phyloP scores from a whole-genome alignment of 2,329 filamentous ascomycete genomes.

The Aspergillus ochraceus region DNA sequence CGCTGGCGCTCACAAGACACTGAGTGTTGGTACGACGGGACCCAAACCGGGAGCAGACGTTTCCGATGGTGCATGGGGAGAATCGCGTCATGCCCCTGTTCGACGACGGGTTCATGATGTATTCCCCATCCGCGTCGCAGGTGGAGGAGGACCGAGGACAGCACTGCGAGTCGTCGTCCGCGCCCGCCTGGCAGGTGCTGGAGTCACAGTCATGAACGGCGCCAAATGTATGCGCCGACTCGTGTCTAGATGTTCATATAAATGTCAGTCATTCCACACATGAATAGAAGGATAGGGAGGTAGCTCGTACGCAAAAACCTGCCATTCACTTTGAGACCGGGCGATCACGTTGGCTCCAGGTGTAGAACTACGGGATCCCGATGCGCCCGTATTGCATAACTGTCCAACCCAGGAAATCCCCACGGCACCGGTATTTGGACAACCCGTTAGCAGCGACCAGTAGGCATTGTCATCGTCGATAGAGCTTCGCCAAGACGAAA shows the following conservation, averaged over 20 bases:
- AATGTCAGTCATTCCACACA: background rate
- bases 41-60: conserved; percentile 78
- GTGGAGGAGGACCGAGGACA: conserved; percentile 67
- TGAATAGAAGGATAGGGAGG: background rate
- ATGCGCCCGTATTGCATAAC: conserved; percentile 56
- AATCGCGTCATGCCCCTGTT: conserved; percentile 69
- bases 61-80: conserved; percentile 81
- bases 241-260: conserved; percentile 55
- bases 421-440: conserved; percentile 72
- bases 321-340: conserved; percentile 80
- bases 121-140: conserved; percentile 71
- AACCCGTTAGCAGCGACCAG: conserved; percentile 83
- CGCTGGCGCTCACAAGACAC: conserved; percentile 54
- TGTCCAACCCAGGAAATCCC: conserved; percentile 81
- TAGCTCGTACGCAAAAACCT: conserved; percentile 68
- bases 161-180: conserved; percentile 60
- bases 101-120: conserved; percentile 58
- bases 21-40: conserved; percentile 67
- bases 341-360: conserved; percentile 74
- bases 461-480: conserved; percentile 79
- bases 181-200: conserved; percentile 59
- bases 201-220: conserved; percentile 56
- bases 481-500: conserved; percentile 79
- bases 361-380: background rate
- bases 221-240: conserved; percentile 88